Base-by-base conservation (phyloP, 768 basidiomycete genomes). In the Kwoniella heveanensis region DNA sequence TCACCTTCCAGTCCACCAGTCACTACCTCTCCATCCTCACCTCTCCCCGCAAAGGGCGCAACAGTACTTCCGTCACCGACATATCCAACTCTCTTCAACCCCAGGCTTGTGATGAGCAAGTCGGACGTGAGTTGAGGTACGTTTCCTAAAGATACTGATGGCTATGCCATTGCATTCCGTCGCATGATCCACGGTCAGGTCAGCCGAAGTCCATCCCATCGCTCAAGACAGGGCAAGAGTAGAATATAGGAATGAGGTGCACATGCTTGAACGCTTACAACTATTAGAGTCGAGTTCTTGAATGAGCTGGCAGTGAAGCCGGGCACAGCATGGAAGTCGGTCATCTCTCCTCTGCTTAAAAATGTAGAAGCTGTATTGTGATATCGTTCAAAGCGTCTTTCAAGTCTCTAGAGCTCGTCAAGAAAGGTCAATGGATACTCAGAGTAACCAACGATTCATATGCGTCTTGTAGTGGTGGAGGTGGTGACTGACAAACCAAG, bases 1-100 rank as follows among this genome's bases (percentile, higher is more conserved):
- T 73, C 74, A 90, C 90, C 78, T 84, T 92, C 91, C 50, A 89
- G 81, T 46, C 91, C 87, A 10, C 88, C 88, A 8, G 87, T 89
- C 46, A 92, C 81, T 25, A 89, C 87, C 22, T 81, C 78, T 54
- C 79, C 77, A 65, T 86, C 83, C 69, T 91, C 90, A 60, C 87
- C 83, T n/a, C 82, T 85, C 3, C 90, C 90, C 9, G 86, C 84
- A n/a, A 88, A 85, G 3, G 91, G 89, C 7, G 90, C 83, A 30
- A 89, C 83, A 64, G 85, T 85, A 36, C 80, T 81, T 21, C 73
- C 76, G 21, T 87, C 80, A 70, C 91, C 86, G 51, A 91, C 83
- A 10, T 85, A 79, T 32, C 88, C 91, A 8, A 90, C 79, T 50
- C 84, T 82, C 55, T 81, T 77, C 22, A 92, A 83, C 29, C 82